Conservation (phyloP, 306 rosid genomes). For the Rosa chinensis region DNA sequence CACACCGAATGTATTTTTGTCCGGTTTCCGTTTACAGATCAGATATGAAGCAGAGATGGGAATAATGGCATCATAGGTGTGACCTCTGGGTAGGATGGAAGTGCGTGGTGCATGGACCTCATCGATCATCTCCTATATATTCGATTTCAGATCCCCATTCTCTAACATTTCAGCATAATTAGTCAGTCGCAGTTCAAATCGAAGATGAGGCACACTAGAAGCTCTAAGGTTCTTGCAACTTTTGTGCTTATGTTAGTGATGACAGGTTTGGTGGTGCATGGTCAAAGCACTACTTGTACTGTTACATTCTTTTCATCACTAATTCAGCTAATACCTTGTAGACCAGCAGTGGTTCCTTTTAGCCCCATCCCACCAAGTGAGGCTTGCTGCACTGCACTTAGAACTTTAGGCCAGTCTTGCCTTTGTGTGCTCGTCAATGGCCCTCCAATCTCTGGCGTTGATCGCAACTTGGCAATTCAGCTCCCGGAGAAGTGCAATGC, state of each 20-base stretch:
- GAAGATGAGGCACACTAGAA: constrained; percentile 39
- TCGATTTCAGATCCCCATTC: not conserved
- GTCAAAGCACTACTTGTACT: constrained; percentile 44
- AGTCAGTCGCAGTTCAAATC: not conserved
- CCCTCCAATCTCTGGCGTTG: constrained; percentile 80
- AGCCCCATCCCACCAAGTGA: constrained; percentile 69
- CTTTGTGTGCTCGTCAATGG: constrained; percentile 73
- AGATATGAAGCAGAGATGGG: constrained; percentile 11
- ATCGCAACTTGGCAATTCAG: constrained; percentile 73
- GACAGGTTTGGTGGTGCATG: constrained; percentile 38
- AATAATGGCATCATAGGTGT: constrained; percentile 36
- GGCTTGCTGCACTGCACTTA: constrained; percentile 74
- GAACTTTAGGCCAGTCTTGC: constrained; percentile 71
- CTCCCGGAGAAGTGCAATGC: constrained; percentile 73
- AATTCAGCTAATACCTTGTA: constrained; percentile 84
- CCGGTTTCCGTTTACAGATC: not conserved
- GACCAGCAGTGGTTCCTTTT: constrained; percentile 74
- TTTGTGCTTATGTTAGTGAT: constrained; percentile 31
- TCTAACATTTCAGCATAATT: not conserved
- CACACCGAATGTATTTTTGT: constrained; percentile 26
- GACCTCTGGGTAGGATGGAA: constrained; percentile 48
- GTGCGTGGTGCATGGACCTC: constrained; percentile 28
- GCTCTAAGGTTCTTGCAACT: constrained; percentile 20
- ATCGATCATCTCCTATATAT: constrained; percentile 33
- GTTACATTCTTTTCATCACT: constrained; percentile 77